Evolutionary conservation across 306 rosid species (phyloP), one percentile per base, ranked within the genome.

Genomic region (Alnus rubra): DNA sequence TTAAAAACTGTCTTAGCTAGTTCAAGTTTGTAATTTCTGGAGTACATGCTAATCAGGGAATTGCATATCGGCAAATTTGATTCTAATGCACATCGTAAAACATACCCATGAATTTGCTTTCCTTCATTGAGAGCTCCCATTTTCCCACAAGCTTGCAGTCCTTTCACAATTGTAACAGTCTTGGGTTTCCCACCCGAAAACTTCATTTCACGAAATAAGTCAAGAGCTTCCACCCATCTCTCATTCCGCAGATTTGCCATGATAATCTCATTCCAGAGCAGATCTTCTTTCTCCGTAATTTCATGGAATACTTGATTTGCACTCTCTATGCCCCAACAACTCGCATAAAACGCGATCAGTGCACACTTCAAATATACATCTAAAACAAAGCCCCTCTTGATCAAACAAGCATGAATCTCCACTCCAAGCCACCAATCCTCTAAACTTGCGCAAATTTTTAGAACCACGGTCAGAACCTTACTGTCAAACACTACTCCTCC

Each of bases 81-180:
- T 59, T 82, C 85, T 33, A 83, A 44, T 72, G 72, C 87, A 69
- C 53, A 28, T 82, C 87, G 77, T 64, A 90, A 82, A 79, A 86
- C 90, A 86, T 90, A 88, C 83, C 91, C 94, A 85, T 92, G 97
- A 84, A 90, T 79, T 59, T 90, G 91, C 81, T 90, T 92, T 76
- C 97, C 92, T 85, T 84, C 89, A 50, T 78, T 39, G 74, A 92
- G 86, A 77, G 89, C 89, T 84, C 92, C 80, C 51, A 92, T 67
- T 72, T 90, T 90, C 23, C 92, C 92, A 81, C 92, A 88, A 71
- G 94, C 91, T 84, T 87, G 97, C 16, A 92, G 78, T 64, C 82
- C 23, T 86, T 92, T 92, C 67, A 77, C 87, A 67, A 78, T 77
- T 75, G 87, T 84, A 47, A 82, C 86, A 85, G 12, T 48, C 53